phyloP scores from a whole-genome alignment of 768 basidiomycete species.

The Ramaria sp. region DNA sequence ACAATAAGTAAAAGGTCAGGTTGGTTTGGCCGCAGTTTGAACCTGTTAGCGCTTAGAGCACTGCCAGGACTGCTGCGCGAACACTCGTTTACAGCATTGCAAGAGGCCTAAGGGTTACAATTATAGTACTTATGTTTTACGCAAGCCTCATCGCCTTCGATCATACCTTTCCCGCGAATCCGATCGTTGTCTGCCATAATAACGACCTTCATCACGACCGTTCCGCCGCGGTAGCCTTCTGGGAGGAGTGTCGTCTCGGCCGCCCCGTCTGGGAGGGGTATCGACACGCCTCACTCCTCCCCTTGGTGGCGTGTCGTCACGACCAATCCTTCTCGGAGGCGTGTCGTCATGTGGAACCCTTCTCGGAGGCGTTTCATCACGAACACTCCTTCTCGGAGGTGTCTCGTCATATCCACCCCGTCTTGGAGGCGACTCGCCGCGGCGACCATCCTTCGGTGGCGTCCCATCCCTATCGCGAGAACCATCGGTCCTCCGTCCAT shows the following conservation, averaged over 20 bases:
- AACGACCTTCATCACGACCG: not conserved
- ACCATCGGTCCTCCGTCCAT: not conserved
- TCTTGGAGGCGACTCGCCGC: not conserved
- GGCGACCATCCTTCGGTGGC: not conserved
- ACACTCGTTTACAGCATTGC: not conserved
- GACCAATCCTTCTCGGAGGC: not conserved
- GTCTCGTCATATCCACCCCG: not conserved
- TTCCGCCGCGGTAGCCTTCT: slow-evolving; percentile 7
- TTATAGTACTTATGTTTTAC: too few species aligned
- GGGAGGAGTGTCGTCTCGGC: slow-evolving; percentile 7
- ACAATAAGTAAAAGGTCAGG: not conserved
- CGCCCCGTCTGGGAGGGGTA: not conserved
- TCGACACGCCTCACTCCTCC: not conserved
- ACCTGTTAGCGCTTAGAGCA: too few species aligned
- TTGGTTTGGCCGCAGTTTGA: not conserved
- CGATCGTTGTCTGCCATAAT: not conserved
- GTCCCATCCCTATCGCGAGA: not conserved
- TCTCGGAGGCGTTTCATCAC: slow-evolving; percentile 11
- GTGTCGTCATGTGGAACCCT: slow-evolving; percentile 9
- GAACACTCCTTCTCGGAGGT: not conserved
- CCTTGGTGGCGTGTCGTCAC: not conserved
- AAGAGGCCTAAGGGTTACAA: not conserved
- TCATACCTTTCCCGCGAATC: slow-evolving; percentile 3
- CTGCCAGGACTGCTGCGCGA: not conserved
- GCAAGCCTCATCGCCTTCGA: not conserved